Base-by-base conservation (phyloP, 768 basidiomycete species). In the Dendrothele bispora region DNA sequence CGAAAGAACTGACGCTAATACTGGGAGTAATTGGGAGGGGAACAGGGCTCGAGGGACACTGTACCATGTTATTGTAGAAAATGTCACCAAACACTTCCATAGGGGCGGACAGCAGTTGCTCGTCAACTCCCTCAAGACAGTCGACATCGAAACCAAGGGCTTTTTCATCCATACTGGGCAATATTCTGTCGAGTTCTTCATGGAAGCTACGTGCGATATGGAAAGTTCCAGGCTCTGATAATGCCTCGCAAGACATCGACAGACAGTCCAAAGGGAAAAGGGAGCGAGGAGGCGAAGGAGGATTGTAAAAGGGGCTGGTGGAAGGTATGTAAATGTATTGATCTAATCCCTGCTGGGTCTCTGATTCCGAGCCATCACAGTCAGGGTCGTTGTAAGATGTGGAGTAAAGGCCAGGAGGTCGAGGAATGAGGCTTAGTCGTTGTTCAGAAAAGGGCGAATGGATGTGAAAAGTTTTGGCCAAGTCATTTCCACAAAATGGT, bases 241-340 rank as follows among this genome's bases (percentile, higher is more conserved):
- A 12, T 12, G 40, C 48, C 18, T 43, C 48, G 21, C 48, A 41
- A 12, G 48, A 21, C n/a, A 49, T 21, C 21, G 48, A 29, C 26
- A 24, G 29, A 51, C 63, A 70, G 26, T 60, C 68, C 46, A 61
- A 68, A 39, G 5, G 55, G 51, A 32, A 58, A 59, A 21, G 64
- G 60, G 44, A n/a, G n/a, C 59, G 61, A 18, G 59, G 53, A 22
- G 65, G 58, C 26, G 44, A 43, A 24, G 66, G 63, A 26, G 48
- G 56, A 20, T 56, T 62, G 51, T 68, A 70, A 63, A 73, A 75
- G 3, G 67, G 67, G 34, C 66, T 75, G 42, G 66, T 66, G 27
- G 53, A 59, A 10, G 67, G 62, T 39, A 77, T 72, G 42, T 58
- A 63, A 40, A 75, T 57, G 37, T 70, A 69, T 53, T 77, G 74